phyloP scores from a whole-genome alignment of 768 basidiomycete genomes.

The Boletus edulis region DNA sequence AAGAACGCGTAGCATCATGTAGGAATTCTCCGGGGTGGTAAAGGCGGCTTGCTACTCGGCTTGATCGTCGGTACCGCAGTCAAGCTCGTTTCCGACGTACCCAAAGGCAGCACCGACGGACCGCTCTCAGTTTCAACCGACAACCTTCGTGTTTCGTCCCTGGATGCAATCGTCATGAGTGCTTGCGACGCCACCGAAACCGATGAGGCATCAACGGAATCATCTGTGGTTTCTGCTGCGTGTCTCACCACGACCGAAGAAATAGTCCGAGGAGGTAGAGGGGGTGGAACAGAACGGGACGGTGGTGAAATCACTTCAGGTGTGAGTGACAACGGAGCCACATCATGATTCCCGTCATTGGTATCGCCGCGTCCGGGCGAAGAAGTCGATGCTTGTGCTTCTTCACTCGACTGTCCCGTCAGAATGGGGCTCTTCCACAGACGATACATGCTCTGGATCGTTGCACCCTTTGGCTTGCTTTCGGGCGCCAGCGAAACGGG shows the following conservation, averaged over 20 bases:
- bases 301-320: slow-evolving; percentile 19
- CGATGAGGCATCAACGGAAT: slow-evolving; percentile 15
- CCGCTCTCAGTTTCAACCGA: slow-evolving; percentile 20
- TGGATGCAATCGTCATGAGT: slow-evolving; percentile 55
- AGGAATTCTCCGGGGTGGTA: slow-evolving; percentile 33
- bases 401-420: slow-evolving; percentile 26
- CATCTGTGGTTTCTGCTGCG: slow-evolving; percentile 25
- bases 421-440: slow-evolving; percentile 63
- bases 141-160: slow-evolving; percentile 37
- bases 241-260: slow-evolving; percentile 32
- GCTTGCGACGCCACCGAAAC: slow-evolving; percentile 48
- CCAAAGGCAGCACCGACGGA: not conserved
- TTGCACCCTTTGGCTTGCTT: slow-evolving; percentile 43
- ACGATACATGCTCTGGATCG: slow-evolving; percentile 69
- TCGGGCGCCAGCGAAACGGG: slow-evolving; percentile 41
- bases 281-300: slow-evolving; percentile 34
- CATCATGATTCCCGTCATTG: slow-evolving; percentile 28
- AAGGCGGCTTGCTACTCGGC: slow-evolving; percentile 27
- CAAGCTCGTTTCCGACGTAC: slow-evolving; percentile 2
- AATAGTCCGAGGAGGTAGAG: slow-evolving; percentile 42
- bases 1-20: slow-evolving; percentile 1
- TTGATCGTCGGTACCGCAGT: not conserved
- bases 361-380: slow-evolving; percentile 11
- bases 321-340: slow-evolving; percentile 28
- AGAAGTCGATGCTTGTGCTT: slow-evolving; percentile 8